Percentiles rank a stretch among this genome's conserved stretches.
Evolutionary conservation across 495 filamentous ascomycete species (phyloP).

Genomic region (Filosporella fistucella): DNA sequence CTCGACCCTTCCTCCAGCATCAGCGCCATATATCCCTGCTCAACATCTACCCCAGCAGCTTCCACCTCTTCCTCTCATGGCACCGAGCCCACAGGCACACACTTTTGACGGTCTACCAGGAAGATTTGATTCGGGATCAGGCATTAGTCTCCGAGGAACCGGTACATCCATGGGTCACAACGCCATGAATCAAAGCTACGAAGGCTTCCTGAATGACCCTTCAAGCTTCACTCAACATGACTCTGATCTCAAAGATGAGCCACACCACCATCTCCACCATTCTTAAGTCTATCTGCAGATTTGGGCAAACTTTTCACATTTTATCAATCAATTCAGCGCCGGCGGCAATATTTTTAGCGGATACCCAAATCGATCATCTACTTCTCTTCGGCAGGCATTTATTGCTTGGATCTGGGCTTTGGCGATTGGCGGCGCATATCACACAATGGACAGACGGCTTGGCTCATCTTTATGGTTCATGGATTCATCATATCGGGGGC

Average conservation of each 20-base stretch:
- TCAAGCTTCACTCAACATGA: constrained; percentile 8
- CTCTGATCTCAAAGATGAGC: constrained; percentile 11
- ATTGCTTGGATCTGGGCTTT: no score
- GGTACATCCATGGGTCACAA: background rate
- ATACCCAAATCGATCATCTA: background rate
- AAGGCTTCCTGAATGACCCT: constrained; percentile 13
- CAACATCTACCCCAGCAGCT: constrained; percentile 1
- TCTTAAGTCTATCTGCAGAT: background rate
- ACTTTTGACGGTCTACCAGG: no score
- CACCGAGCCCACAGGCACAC: no score
- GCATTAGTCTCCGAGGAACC: constrained; percentile 5
- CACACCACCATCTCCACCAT: background rate
- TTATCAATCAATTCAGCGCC: background rate
- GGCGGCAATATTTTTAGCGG: constrained; percentile 1
- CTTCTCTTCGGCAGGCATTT: background rate
- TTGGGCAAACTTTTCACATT: background rate
- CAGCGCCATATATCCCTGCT: constrained; percentile 13
- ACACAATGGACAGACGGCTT: no score
- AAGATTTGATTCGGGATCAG: background rate
- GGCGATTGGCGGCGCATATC: no score
- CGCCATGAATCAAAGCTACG: constrained; percentile 3
- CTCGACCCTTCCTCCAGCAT: constrained; percentile 10
- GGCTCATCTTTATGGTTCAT: no score
- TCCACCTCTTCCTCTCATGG: no score
- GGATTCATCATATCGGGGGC: no score